A percentile compares a stretch with the other conserved stretches of the same genome.
Evolutionary conservation across 108 stramenopile species (phyloP).

Genomic region (Epipyxis sp.): DNA sequence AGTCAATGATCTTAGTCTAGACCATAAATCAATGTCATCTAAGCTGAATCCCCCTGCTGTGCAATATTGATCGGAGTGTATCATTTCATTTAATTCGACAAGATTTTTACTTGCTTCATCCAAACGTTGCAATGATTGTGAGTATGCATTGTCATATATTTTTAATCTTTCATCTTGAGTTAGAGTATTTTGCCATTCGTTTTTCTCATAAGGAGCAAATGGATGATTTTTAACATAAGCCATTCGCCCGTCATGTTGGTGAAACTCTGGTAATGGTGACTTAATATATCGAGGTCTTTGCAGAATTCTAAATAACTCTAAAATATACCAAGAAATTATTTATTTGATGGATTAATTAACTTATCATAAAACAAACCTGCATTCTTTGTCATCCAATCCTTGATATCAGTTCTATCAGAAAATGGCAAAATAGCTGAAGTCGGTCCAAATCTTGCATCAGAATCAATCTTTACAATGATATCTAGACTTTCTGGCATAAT

Average conservation of each 20-base stretch:
- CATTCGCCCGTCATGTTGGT: constrained; percentile 77
- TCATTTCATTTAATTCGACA: constrained; percentile 74
- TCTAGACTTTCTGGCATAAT: constrained; percentile 89
- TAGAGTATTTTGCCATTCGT: constrained; percentile 75
- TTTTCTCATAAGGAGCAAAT: constrained; percentile 79
- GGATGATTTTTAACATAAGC: constrained; percentile 83
- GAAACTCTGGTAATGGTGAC: constrained; percentile 74
- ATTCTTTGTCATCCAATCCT: constrained; percentile 71
- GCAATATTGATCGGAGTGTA: constrained; percentile 71
- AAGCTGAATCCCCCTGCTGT: constrained; percentile 73
- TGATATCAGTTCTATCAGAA: constrained; percentile 76
- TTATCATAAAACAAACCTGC: too few species aligned
- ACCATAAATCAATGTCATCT: constrained; percentile 85
- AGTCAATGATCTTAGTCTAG: constrained; percentile 77
- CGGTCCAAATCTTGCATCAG: constrained; percentile 80
- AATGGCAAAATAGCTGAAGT: constrained; percentile 63
- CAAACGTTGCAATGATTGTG: constrained; percentile 67
- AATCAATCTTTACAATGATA: constrained; percentile 76
- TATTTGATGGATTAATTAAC: too few species aligned
- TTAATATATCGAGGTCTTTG: constrained; percentile 90
- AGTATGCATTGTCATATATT: constrained; percentile 70
- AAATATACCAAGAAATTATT: too few species aligned
- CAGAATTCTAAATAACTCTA: constrained; percentile 68
- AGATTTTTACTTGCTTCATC: constrained; percentile 78
- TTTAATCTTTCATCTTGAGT: constrained; percentile 67